A percentile compares a stretch with the other conserved stretches of the same genome.
phyloP scores from a whole-genome alignment of 2,329 filamentous ascomycete species.

The Aureobasidium uvarum region DNA sequence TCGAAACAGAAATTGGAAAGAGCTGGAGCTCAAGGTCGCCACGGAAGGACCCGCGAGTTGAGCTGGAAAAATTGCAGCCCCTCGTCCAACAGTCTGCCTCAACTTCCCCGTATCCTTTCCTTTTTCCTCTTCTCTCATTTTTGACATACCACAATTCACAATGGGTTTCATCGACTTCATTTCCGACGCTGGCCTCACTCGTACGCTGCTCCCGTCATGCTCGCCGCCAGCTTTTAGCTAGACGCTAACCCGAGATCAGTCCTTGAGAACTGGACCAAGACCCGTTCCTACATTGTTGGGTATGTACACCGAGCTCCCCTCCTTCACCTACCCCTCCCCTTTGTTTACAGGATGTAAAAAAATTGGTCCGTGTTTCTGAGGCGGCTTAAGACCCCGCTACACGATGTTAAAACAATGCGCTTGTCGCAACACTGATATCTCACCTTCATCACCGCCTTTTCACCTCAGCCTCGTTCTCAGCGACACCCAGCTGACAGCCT shows the following conservation, averaged over 20 bases:
- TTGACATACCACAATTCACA: slow-evolving; percentile 36
- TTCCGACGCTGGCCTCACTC: slow-evolving; percentile 62
- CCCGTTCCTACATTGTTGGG: slow-evolving; percentile 79
- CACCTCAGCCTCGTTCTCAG: slow-evolving; percentile 19
- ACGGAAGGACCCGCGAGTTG: slow-evolving; percentile 4
- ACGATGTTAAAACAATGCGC: slow-evolving; percentile 73
- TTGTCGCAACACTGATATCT: slow-evolving; percentile 70
- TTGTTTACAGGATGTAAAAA: slow-evolving; percentile 68
- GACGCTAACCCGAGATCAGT: slow-evolving; percentile 44
- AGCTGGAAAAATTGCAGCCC: slow-evolving; percentile 18
- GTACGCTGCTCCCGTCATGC: slow-evolving; percentile 50
- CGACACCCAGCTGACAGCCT: slow-evolving; percentile 29
- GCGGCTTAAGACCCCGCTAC: slow-evolving; percentile 85
- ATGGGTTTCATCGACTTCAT: slow-evolving; percentile 71
- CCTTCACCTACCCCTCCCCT: slow-evolving; percentile 31
- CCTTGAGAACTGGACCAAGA: slow-evolving; percentile 70
- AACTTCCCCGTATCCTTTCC: slow-evolving; percentile 24
- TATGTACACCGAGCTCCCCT: slow-evolving; percentile 52
- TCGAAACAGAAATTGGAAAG: neutral
- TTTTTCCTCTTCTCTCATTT: slow-evolving; percentile 21
- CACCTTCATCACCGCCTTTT: slow-evolving; percentile 21
- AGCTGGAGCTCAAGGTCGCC: neutral
- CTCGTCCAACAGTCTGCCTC: slow-evolving; percentile 22
- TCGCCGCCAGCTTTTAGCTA: slow-evolving; percentile 17
- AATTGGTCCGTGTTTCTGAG: slow-evolving; percentile 96